Evolutionary conservation across 768 basidiomycete species (phyloP).

Genomic region (Russula ochroleuca): DNA sequence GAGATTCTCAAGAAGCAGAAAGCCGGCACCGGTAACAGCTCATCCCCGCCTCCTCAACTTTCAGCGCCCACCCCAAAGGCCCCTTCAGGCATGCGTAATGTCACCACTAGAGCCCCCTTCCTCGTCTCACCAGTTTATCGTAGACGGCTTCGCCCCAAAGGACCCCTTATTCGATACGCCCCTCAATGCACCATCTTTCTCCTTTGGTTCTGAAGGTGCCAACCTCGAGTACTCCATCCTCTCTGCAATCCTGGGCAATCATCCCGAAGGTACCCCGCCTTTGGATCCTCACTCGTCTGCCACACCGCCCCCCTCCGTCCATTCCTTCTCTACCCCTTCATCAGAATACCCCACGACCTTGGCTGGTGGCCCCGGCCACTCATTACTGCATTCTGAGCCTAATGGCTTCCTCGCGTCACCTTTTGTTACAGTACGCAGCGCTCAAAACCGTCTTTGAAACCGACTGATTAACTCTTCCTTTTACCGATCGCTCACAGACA

Average conservation of each 20-base stretch:
- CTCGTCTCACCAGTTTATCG: constrained; percentile 2
- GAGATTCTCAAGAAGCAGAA: constrained; percentile 26
- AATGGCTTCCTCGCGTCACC: constrained; percentile 19
- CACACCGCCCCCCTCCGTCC: constrained; percentile 21
- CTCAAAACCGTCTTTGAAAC: constrained; percentile 14
- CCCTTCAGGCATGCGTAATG: constrained; percentile 4
- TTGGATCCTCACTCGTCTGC: constrained; percentile 28
- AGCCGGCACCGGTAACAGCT: neutral
- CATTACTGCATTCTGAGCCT: constrained; percentile 14
- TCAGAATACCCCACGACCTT: constrained; percentile 21
- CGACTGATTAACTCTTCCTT: constrained; percentile 1
- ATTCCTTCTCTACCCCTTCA: constrained; percentile 6
- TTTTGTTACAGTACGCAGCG: constrained; percentile 1
- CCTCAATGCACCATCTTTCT: constrained; percentile 51
- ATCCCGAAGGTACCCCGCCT: constrained; percentile 21
- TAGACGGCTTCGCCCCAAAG: constrained; percentile 40
- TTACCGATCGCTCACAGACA: constrained; percentile 10
- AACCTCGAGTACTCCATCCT: constrained; percentile 95
- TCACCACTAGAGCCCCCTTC: neutral
- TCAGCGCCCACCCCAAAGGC: constrained; percentile 16
- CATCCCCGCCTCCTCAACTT: constrained; percentile 12
- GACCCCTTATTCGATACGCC: constrained; percentile 59
- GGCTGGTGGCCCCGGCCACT: constrained; percentile 6
- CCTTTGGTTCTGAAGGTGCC: constrained; percentile 85
- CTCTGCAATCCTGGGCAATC: constrained; percentile 73